Conservation (phyloP, 495 filamentous ascomycete genomes). For the Penicillium dipodomyicola region DNA sequence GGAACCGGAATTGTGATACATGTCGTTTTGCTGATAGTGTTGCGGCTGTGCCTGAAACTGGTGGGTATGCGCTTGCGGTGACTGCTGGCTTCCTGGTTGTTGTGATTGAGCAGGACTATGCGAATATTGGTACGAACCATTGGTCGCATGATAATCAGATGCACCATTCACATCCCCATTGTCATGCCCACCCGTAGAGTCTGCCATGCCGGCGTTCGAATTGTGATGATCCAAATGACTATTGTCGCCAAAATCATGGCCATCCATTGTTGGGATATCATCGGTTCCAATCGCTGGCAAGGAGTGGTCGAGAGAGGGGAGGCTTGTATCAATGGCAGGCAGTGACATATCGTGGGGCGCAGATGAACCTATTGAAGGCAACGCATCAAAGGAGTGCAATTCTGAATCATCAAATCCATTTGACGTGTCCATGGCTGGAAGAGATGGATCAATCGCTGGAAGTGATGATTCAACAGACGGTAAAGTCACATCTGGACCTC, state of each 20-base stretch:
- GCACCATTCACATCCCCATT: slow-evolving; percentile 22
- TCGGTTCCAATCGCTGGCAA: slow-evolving; percentile 39
- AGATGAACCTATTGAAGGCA: slow-evolving; percentile 32
- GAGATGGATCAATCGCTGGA: slow-evolving; percentile 23
- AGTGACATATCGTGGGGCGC: slow-evolving; percentile 32
- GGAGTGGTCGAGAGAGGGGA: slow-evolving; percentile 36
- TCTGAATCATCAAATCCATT: slow-evolving; percentile 28
- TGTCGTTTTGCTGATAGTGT: slow-evolving; percentile 36
- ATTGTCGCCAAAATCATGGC: slow-evolving; percentile 21
- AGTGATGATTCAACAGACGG: slow-evolving; percentile 22
- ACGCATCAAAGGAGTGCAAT: slow-evolving; percentile 36
- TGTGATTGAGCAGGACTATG: slow-evolving; percentile 24
- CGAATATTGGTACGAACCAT: slow-evolving; percentile 34
- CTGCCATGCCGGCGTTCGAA: slow-evolving; percentile 14
- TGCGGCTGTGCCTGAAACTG: slow-evolving; percentile 34
- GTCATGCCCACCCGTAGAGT: slow-evolving; percentile 37
- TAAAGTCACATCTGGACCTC: slow-evolving; percentile 11
- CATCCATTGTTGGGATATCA: slow-evolving; percentile 34
- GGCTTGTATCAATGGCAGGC: slow-evolving; percentile 39
- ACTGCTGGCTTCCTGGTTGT: slow-evolving; percentile 24
- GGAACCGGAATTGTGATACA: slow-evolving; percentile 36
- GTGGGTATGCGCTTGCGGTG: slow-evolving; percentile 23
- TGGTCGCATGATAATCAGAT: slow-evolving; percentile 29
- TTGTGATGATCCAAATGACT: slow-evolving; percentile 24
- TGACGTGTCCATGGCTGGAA: slow-evolving; percentile 20